Conservation (phyloP, 1,284 basidiomycete genomes). For the Somion occarium region DNA sequence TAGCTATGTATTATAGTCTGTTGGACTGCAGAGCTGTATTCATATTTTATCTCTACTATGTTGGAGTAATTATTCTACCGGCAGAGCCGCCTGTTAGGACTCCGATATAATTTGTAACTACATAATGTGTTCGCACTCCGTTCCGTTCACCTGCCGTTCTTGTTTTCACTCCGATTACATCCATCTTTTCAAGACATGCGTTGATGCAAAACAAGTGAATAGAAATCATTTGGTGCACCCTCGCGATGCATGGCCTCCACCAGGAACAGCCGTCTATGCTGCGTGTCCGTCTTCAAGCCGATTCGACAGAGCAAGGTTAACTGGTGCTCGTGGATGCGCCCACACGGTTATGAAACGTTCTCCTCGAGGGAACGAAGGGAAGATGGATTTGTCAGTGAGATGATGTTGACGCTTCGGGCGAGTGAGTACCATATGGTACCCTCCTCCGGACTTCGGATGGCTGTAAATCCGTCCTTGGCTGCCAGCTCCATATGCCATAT, state of each 20-base stretch:
- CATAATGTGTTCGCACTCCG: too few species aligned
- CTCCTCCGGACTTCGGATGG: slow-evolving; percentile 8
- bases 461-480: slow-evolving; percentile 7
- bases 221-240: neutral
- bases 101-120: too few species aligned
- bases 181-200: neutral
- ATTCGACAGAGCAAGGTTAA: slow-evolving; percentile 1
- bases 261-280: neutral
- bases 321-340: neutral
- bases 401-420: slow-evolving; percentile 6
- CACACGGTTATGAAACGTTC: neutral
- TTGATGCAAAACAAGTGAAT: neutral
- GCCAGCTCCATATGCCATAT: slow-evolving; percentile 6
- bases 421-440: slow-evolving; percentile 6
- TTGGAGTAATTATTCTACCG: too few species aligned
- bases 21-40: too few species aligned
- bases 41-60: too few species aligned
- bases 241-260: neutral
- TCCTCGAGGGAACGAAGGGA: neutral
- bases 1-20: too few species aligned
- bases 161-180: neutral
- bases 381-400: slow-evolving; percentile 9
- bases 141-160: too few species aligned
- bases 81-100: too few species aligned
- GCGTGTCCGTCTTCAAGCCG: neutral